A percentile compares a stretch with the other conserved stretches of the same genome.
Conservation (phyloP, 2,329 filamentous ascomycete genomes). For the Calonectria pauciramosa region DNA sequence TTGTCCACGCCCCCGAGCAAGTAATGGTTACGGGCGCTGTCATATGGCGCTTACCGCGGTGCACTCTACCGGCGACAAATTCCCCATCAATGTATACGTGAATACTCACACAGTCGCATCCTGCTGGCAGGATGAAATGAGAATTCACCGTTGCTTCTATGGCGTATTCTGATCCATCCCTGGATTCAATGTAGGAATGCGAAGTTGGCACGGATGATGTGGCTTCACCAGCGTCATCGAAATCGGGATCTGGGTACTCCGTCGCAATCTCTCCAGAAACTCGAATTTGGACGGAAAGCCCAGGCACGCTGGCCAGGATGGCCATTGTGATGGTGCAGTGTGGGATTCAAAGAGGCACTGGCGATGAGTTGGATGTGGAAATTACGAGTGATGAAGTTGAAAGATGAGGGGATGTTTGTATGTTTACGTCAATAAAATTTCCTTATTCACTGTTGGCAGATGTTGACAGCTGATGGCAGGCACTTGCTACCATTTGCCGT, state of each 20-base stretch:
- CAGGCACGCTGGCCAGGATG: constrained; percentile 33
- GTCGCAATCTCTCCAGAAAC: constrained; percentile 36
- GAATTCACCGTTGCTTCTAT: constrained; percentile 20
- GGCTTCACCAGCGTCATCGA: neutral
- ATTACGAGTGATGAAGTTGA: neutral
- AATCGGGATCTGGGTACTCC: constrained; percentile 34
- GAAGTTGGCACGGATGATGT: neutral
- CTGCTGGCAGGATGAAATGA: neutral
- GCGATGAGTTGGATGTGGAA: neutral
- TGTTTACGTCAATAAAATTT: neutral
- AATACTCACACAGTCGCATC: accelerated
- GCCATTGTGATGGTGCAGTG: constrained; percentile 33
- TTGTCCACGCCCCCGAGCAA: neutral
- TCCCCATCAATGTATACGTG: constrained; percentile 33
- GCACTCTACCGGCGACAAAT: too few species aligned
- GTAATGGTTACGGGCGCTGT: neutral
- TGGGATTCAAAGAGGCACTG: neutral
- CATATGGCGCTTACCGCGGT: too few species aligned
- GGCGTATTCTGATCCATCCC: constrained; percentile 31
- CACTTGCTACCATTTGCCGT: neutral
- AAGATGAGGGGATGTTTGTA: neutral
- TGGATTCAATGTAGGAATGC: constrained; percentile 43
- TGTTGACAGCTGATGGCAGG: neutral
- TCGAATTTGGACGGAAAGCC: constrained; percentile 32
- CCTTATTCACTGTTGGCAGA: neutral